Evolutionary conservation across 2,329 filamentous ascomycete species (phyloP), one percentile per base, ranked within the genome.

Genomic region (Fusarium sororula): DNA sequence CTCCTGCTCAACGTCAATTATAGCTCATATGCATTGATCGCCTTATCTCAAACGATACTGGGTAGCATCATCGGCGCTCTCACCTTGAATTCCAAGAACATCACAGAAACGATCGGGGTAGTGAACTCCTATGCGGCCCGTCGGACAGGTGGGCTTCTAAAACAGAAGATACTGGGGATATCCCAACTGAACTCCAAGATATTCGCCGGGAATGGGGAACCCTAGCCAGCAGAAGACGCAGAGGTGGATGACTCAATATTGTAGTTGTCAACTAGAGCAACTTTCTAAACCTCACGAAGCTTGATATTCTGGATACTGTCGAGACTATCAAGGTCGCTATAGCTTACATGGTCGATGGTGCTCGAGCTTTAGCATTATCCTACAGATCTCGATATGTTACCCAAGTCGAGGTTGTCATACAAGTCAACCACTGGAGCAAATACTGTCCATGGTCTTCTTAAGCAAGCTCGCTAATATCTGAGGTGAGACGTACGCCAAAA

Each of bases 251-350:
- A 54, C 66, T 73, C 24, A 54, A 70, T 32, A 48, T 53, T 17
- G 48, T 63, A 22, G 47, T 73, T 18, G 57, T 70, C 56, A 56
- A 48, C 28, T 69, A 63, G 35, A 69, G 51, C 24, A 56, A 39
- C 37, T 38, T 48, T 26, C n/a, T 55, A n/a, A 66, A 63, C 32
- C 69, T 69, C n/a, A 56, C 59, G 20, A 66, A 56, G 60, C 60
- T 71, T 30, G 70, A 70, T 24, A 55, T 70, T 24, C 47, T 70
- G n/a, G 71, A 70, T 37, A 51, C 45, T 41, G 62, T 74, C 41
- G 24, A 24, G 24, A 24, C 24, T 18, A 58, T 73, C 38, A 70
- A 74, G 35, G 41, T 70, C 20, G 54, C 55, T 30, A 45, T 70
- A 32, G 66, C 66, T 32, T 70, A 70, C 41, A 70, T 60, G 26